Conservation (phyloP, 345 rosid species). For the Excoecaria agallocha region DNA sequence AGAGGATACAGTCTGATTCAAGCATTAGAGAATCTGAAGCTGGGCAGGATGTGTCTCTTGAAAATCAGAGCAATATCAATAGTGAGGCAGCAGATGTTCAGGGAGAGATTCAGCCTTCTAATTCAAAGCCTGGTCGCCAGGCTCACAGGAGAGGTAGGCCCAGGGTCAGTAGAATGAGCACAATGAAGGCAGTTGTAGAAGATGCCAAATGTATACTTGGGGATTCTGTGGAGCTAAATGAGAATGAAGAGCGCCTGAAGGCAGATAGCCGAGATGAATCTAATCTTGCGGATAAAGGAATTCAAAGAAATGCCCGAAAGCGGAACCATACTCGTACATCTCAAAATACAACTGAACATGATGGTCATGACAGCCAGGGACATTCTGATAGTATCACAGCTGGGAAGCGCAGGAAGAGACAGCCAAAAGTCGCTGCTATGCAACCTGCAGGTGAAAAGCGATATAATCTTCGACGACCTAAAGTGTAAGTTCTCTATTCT, state of each 20-base stretch:
- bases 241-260: constrained; percentile 46
- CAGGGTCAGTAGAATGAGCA: constrained; percentile 56
- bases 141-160: constrained; percentile 50
- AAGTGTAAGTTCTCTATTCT: constrained; percentile 44
- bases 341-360: constrained; percentile 56
- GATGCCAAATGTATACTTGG: constrained; percentile 75
- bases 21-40: constrained; percentile 44
- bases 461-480: constrained; percentile 75
- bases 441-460: constrained; percentile 43
- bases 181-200: constrained; percentile 74
- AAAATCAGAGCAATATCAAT: constrained; percentile 53
- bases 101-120: constrained; percentile 53
- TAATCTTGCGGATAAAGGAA: constrained; percentile 45
- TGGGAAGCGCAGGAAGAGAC: constrained; percentile 62
- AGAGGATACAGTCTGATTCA: constrained; percentile 41
- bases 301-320: constrained; percentile 55
- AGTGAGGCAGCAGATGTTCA: constrained; percentile 43
- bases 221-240: constrained; percentile 43
- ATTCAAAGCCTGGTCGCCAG: constrained; percentile 39
- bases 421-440: constrained; percentile 47
- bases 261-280: constrained; percentile 57
- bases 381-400: constrained; percentile 58
- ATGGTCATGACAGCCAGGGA: constrained; percentile 64
- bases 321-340: constrained; percentile 55
- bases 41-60: constrained; percentile 40